Conservation (phyloP, 2,329 filamentous ascomycete species). For the Cryoendolithus antarcticus region DNA sequence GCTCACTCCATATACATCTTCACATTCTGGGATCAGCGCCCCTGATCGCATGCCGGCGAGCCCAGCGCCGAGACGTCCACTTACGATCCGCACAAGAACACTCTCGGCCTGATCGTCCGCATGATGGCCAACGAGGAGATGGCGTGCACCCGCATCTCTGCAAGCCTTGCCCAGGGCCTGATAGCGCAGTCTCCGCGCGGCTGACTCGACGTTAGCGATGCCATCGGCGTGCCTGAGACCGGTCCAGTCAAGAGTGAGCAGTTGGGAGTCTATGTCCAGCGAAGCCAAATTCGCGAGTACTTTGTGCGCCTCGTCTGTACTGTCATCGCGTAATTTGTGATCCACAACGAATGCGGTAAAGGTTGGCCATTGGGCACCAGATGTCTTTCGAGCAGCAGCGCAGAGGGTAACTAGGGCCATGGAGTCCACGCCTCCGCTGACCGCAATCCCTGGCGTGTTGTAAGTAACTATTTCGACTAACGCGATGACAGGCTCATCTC, state of each 20-base stretch:
- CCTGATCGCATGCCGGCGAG: slow-evolving; percentile 29
- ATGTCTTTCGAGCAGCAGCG: not conserved
- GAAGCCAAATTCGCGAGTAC: slow-evolving; percentile 27
- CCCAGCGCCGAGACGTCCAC: slow-evolving; percentile 56
- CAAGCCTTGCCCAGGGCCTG: slow-evolving; percentile 55
- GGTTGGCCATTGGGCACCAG: slow-evolving; percentile 5
- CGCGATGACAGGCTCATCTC: too few species aligned
- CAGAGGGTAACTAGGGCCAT: slow-evolving; percentile 83
- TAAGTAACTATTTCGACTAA: too few species aligned
- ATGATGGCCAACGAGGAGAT: slow-evolving; percentile 74
- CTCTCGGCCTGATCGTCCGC: slow-evolving; percentile 87
- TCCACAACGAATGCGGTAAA: slow-evolving; percentile 49
- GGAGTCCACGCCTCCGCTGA: slow-evolving; percentile 93
- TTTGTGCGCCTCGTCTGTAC: slow-evolving; percentile 40
- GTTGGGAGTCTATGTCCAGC: slow-evolving; percentile 5
- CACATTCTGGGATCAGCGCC: slow-evolving; percentile 63
- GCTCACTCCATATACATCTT: slow-evolving; percentile 59
- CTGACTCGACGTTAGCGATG: slow-evolving; percentile 61
- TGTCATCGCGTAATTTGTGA: slow-evolving; percentile 45
- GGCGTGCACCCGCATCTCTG: slow-evolving; percentile 36
- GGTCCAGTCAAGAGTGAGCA: slow-evolving; percentile 28
- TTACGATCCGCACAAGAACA: slow-evolving; percentile 62
- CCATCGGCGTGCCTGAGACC: slow-evolving; percentile 25
- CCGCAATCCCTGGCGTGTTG: slow-evolving; percentile 45
- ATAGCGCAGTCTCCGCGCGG: slow-evolving; percentile 64